These are phyloP conservation scores for Xerocomus amazonicus DNA, from an alignment of 1,284 basidiomycete genomes.

Conservation along the genomic window DNA sequence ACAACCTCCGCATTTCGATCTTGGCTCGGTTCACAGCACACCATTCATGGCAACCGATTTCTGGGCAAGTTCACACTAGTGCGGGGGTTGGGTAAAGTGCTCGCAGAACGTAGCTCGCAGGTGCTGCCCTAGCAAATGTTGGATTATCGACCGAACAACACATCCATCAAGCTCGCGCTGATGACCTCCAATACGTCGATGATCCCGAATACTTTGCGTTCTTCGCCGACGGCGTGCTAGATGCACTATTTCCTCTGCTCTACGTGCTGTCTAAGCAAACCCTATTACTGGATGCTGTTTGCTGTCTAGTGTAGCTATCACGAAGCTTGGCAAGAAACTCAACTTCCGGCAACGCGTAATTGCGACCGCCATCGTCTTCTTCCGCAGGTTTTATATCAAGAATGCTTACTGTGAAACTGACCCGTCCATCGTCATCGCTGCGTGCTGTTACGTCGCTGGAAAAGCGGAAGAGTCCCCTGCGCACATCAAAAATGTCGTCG, in stretches of 20 bases:
- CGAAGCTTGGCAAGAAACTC: conserved; percentile 84
- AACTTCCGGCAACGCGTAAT: conserved; percentile 84
- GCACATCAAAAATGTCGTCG: conserved; percentile 90
- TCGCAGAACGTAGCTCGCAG: conserved; percentile 14
- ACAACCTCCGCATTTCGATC: too few relatives aligned
- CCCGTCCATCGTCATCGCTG: conserved; percentile 87
- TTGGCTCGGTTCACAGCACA: not conserved
- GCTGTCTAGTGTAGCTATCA: conserved; percentile 55
- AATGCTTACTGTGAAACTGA: conserved; percentile 93
- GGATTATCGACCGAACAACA: conserved; percentile 79
- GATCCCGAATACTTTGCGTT: conserved; percentile 74
- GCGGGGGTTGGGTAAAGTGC: conserved; percentile 32
- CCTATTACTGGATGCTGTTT: too few relatives aligned
- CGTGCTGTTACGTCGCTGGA: conserved; percentile 93
- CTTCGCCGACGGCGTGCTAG: conserved; percentile 68
- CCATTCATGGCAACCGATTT: conserved; percentile 73
- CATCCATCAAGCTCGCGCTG: conserved; percentile 66
- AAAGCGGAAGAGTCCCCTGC: conserved; percentile 96
- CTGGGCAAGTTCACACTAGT: conserved; percentile 74
- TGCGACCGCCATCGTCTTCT: conserved; percentile 91
- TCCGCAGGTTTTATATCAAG: conserved; percentile 92
- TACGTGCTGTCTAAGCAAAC: not conserved
- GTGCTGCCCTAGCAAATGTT: conserved; percentile 63
- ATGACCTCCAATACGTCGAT: conserved; percentile 76
- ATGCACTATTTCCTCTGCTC: not conserved